These are phyloP conservation scores for Vigna unguiculata DNA, from an alignment of 306 rosid species.

Conservation along the genomic window DNA sequence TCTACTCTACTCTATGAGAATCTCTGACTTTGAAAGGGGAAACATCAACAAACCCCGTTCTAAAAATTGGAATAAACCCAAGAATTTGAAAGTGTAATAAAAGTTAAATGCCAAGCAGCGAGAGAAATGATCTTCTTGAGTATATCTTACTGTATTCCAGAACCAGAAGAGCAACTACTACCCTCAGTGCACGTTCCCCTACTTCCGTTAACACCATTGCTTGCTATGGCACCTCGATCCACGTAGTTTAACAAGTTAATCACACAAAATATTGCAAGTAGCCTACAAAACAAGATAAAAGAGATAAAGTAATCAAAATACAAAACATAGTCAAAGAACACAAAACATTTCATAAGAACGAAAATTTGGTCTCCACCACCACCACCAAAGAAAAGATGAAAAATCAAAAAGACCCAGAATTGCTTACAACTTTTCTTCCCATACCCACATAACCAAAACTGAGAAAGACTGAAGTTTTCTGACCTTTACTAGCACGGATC, in stretches of 20 bases:
- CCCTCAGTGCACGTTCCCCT: conserved; percentile 62
- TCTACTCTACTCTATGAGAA: conserved; percentile 2
- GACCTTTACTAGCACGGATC: conserved; percentile 28
- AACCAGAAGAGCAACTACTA: conserved; percentile 72
- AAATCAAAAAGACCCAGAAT: conserved; percentile 3
- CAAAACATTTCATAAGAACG: background rate
- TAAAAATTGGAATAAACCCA: conserved; percentile 12
- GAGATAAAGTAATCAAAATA: conserved; percentile 4
- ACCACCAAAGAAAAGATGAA: background rate
- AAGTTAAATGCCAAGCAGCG: conserved; percentile 1
- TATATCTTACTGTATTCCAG: conserved; percentile 87
- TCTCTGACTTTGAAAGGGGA: conserved; percentile 3
- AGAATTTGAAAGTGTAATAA: conserved; percentile 8
- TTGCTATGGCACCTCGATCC: conserved; percentile 95
- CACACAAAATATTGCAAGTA: conserved; percentile 74
- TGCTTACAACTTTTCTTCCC: background rate
- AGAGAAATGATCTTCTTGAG: conserved; percentile 13
- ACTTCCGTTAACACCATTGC: conserved; percentile 93
- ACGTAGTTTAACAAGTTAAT: conserved; percentile 84
- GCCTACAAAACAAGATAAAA: conserved; percentile 57
- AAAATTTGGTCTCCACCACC: background rate
- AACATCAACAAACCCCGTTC: background rate
- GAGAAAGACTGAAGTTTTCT: conserved; percentile 18
- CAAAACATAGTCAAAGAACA: background rate
- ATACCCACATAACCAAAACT: conserved; percentile 17